Evolutionary conservation across 2,329 filamentous ascomycete species (phyloP).

Genomic region (Alternaria ethzedia): DNA sequence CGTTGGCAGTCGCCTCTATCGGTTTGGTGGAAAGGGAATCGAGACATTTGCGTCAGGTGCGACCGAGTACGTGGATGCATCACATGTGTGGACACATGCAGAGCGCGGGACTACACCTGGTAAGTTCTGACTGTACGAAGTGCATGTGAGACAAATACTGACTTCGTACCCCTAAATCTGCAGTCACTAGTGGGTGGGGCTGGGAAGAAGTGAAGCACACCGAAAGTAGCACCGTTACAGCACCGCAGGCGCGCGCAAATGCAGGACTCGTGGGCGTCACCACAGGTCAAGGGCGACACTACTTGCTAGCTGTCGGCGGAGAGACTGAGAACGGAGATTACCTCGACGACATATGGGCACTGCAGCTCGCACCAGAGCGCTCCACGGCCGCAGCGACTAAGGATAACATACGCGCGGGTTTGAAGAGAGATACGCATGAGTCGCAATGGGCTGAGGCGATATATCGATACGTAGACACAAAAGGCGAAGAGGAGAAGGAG

Average conservation of each 20-base stretch:
- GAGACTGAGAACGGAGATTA: conserved; percentile 35
- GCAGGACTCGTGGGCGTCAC: conserved; percentile 56
- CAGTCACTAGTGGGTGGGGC: conserved; percentile 39
- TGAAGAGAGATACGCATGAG: conserved; percentile 56
- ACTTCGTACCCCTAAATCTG: too few relatives aligned
- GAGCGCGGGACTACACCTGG: conserved; percentile 43
- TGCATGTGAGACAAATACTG: too few relatives aligned
- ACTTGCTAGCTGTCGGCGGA: conserved; percentile 60
- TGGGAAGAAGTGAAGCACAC: conserved; percentile 37
- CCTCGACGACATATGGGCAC: conserved; percentile 58
- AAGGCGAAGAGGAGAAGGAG: conserved; percentile 52
- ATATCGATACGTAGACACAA: conserved; percentile 54
- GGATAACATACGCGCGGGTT: conserved; percentile 55
- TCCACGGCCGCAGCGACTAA: conserved; percentile 58
- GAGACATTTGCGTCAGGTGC: conserved; percentile 27
- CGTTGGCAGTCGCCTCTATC: conserved; percentile 55
- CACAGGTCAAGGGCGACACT: conserved; percentile 60
- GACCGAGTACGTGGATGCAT: conserved; percentile 43
- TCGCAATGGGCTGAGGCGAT: conserved; percentile 60
- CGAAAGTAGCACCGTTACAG: conserved; percentile 10
- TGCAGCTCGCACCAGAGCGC: conserved; percentile 58
- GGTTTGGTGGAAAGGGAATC: conserved; percentile 48
- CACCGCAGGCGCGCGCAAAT: conserved; percentile 52
- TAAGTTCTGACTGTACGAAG: too few relatives aligned
- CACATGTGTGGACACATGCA: conserved; percentile 43